phyloP scores from a whole-genome alignment of 2,329 filamentous ascomycete species.

The Cercospora zeina region DNA sequence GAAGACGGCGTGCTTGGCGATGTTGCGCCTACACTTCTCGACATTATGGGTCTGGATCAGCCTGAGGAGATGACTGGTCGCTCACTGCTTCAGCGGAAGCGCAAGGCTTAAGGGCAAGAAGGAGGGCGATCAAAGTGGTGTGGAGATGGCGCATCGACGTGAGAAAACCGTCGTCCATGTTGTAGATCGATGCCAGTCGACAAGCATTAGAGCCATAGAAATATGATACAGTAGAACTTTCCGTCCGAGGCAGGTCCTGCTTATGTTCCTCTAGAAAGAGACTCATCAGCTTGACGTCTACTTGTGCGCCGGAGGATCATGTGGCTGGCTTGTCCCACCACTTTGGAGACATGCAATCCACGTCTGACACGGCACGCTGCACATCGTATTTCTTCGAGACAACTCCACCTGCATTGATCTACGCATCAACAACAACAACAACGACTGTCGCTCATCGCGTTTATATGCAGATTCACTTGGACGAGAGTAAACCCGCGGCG shows the following conservation, averaged over 20 bases:
- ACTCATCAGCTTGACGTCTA: neutral
- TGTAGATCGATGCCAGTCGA: neutral
- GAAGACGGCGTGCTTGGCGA: constrained; percentile 89
- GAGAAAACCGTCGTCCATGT: no score
- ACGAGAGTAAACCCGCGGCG: neutral
- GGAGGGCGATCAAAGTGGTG: no score
- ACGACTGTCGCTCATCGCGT: neutral
- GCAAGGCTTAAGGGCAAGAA: constrained; percentile 3
- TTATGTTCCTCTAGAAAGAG: no score
- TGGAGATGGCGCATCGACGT: no score
- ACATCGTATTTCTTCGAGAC: neutral
- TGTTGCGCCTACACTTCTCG: constrained; percentile 90
- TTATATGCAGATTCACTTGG: neutral
- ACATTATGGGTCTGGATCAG: constrained; percentile 84
- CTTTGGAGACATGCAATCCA: constrained; percentile 16
- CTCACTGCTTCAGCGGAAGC: constrained; percentile 73
- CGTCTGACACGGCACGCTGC: constrained; percentile 12
- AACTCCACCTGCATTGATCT: neutral
- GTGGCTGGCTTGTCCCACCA: constrained; percentile 3
- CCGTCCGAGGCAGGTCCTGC: no score
- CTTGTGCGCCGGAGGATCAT: neutral
- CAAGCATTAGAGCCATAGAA: neutral
- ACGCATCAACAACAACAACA: neutral
- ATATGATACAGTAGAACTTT: neutral
- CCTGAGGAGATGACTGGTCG: constrained; percentile 89